A percentile compares a stretch with the other conserved stretches of the same genome.
phyloP scores from a whole-genome alignment of 108 stramenopile genomes.

The Cyclotella distinguenda region DNA sequence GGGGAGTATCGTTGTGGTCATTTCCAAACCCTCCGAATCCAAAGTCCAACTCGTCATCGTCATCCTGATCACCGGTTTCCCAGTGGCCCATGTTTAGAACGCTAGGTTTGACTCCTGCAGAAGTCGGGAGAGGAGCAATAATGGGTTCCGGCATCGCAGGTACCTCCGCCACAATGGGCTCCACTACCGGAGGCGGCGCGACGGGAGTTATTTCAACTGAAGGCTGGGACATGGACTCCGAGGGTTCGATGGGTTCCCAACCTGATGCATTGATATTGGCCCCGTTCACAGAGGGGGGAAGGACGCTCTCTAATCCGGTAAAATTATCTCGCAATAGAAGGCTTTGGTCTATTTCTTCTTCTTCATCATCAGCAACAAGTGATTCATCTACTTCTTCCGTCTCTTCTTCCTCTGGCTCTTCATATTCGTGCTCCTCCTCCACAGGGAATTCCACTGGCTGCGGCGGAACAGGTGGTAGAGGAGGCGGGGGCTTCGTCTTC shows the following conservation, averaged over 20 bases:
- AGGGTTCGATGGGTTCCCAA: constrained; percentile 47
- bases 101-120: constrained; percentile 43
- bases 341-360: constrained; percentile 29
- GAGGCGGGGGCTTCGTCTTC: constrained; percentile 51
- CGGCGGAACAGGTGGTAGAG: constrained; percentile 26
- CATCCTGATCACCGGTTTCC: constrained; percentile 64
- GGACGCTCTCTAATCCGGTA: constrained; percentile 29
- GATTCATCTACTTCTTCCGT: constrained; percentile 13
- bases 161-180: background rate
- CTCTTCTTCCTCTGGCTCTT: background rate
- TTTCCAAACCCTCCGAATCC: constrained; percentile 81
- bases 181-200: constrained; percentile 21
- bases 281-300: constrained; percentile 48
- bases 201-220: constrained; percentile 18
- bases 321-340: constrained; percentile 11
- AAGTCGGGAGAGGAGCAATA: constrained; percentile 16
- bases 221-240: constrained; percentile 25
- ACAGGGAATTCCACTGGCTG: constrained; percentile 10
- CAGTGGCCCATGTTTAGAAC: constrained; percentile 88
- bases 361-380: constrained; percentile 8
- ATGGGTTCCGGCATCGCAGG: constrained; percentile 4
- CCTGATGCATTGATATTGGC: constrained; percentile 56
- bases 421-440: constrained; percentile 1
- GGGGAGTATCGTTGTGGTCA: constrained; percentile 47
- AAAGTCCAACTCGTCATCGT: constrained; percentile 76